Evolutionary conservation across 2,329 filamentous ascomycete genomes (phyloP).

Genomic region (Cryphonectria radicalis): DNA sequence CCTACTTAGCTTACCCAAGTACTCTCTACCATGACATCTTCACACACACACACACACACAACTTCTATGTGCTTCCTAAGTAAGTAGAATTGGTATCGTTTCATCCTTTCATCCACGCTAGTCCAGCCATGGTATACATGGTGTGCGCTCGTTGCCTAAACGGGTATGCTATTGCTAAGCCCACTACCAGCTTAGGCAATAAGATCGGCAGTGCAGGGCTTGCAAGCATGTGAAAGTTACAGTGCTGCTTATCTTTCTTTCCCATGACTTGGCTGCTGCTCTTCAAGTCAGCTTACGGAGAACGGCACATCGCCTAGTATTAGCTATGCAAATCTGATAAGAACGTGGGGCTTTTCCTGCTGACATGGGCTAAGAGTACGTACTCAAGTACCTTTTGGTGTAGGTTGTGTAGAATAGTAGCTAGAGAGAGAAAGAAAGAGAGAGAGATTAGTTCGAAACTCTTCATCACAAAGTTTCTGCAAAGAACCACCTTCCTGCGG

Average conservation of each 20-base stretch:
- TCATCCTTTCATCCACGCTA: background rate
- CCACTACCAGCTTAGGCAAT: background rate
- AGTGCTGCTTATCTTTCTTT: background rate
- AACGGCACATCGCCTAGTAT: background rate
- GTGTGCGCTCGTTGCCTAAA: background rate
- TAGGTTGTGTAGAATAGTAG: background rate
- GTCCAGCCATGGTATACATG: background rate
- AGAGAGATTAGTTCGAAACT: too few species aligned
- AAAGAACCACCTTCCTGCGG: background rate
- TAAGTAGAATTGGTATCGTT: too few species aligned
- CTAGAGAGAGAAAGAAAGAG: background rate
- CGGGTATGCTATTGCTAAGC: background rate
- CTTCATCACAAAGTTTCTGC: background rate
- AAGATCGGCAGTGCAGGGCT: too few species aligned
- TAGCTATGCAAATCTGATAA: background rate
- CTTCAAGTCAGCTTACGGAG: background rate
- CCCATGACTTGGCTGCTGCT: background rate
- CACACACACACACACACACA: too few species aligned
- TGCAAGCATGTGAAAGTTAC: background rate
- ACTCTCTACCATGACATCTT: too few species aligned
- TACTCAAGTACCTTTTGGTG: background rate
- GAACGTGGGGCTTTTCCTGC: background rate
- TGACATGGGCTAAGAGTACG: background rate
- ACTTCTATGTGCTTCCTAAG: too few species aligned
- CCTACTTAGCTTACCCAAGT: too few species aligned